Conservation (phyloP, 768 basidiomycete species). For the Boletus sp. region DNA sequence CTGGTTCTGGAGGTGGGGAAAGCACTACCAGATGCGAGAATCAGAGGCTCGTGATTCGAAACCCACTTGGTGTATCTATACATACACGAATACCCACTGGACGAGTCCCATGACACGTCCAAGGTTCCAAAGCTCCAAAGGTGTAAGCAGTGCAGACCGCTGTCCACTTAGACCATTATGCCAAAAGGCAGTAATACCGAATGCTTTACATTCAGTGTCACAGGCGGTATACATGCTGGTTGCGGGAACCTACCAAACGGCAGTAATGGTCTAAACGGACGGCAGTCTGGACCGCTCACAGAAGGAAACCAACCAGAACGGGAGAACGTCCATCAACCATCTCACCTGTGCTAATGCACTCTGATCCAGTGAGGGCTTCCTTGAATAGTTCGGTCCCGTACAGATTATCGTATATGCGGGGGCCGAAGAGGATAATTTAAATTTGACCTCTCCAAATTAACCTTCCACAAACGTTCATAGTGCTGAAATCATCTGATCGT, state of each 20-base stretch:
- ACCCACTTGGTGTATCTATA: not conserved
- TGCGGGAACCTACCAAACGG: too few species aligned
- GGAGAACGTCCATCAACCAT: not conserved
- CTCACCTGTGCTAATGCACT: not conserved
- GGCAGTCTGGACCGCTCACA: too few species aligned
- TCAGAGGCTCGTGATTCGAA: not conserved
- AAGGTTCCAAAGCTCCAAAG: not conserved
- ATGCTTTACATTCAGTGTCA: too few species aligned
- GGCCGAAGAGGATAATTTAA: constrained; percentile 1
- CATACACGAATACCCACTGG: not conserved
- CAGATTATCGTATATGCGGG: not conserved
- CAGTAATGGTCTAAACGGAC: too few species aligned
- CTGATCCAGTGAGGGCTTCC: not conserved
- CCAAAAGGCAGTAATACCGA: too few species aligned
- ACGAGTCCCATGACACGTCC: constrained; percentile 1
- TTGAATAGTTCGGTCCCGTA: constrained; percentile 4
- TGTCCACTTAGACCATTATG: too few species aligned
- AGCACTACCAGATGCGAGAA: not conserved
- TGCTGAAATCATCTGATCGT: not conserved
- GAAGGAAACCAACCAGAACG: not conserved
- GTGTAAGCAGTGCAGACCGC: too few species aligned
- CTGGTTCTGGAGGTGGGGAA: constrained; percentile 16
- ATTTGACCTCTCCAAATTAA: not conserved
- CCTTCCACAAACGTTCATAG: not conserved
- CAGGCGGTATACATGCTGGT: too few species aligned